Percentiles rank a stretch among this genome's conserved stretches.
phyloP scores from a whole-genome alignment of 306 rosid species.

The Lablab purpureus region DNA sequence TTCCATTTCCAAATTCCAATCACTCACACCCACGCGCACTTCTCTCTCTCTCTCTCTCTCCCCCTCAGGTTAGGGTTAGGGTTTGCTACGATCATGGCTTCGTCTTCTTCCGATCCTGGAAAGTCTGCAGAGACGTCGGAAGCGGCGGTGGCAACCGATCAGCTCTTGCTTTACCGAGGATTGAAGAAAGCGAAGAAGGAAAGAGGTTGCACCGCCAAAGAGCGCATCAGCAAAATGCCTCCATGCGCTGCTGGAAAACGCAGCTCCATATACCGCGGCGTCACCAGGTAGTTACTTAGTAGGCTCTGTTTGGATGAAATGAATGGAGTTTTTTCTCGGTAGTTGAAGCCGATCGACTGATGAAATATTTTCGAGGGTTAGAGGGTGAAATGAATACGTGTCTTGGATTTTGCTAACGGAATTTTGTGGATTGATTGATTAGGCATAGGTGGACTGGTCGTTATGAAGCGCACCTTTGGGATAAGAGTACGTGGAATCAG shows the following conservation, averaged over 20 bases:
- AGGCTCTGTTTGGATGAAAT: background rate
- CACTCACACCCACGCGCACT: background rate
- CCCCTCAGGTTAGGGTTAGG: constrained; percentile 32
- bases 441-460: constrained; percentile 99
- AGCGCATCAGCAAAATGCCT: constrained; percentile 98
- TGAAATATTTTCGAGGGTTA: background rate
- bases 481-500: constrained; percentile 98
- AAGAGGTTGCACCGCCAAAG: constrained; percentile 96
- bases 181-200: constrained; percentile 93
- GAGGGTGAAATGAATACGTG: background rate
- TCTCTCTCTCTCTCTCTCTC: constrained; percentile 9
- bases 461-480: constrained; percentile 99
- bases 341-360: background rate
- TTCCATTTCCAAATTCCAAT: constrained; percentile 40
- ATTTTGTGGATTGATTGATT: constrained; percentile 40
- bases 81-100: constrained; percentile 74
- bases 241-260: constrained; percentile 98
- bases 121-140: constrained; percentile 57
- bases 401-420: background rate
- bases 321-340: background rate
- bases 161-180: constrained; percentile 78
- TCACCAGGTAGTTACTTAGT: constrained; percentile 69
- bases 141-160: constrained; percentile 64
- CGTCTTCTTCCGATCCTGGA: constrained; percentile 87
- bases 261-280: constrained; percentile 98